These are phyloP conservation scores for Sugiyamaella grinbergsii DNA, from an alignment of 1,139 yeast species.

Conservation along the genomic window DNA sequence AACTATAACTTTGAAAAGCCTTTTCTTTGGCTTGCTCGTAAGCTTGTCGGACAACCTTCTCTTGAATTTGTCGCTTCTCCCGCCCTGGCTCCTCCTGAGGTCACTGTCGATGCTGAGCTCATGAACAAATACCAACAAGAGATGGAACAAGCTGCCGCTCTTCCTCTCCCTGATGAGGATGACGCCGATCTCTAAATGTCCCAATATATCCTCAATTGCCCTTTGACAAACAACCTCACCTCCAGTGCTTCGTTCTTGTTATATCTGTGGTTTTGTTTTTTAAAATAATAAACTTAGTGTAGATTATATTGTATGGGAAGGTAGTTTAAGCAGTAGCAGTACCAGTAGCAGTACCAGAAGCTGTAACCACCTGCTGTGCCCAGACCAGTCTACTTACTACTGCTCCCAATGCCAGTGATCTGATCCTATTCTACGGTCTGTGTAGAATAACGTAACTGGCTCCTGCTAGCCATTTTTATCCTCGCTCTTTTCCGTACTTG, in stretches of 20 bases:
- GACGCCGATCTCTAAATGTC: conserved; percentile 87
- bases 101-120: conserved; percentile 91
- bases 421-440: no score
- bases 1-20: conserved; percentile 99
- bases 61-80: conserved; percentile 99
- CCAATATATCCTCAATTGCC: not conserved
- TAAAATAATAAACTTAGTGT: conserved; percentile 16
- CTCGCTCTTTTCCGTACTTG: no score
- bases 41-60: conserved; percentile 96
- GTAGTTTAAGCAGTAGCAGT: no score
- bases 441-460: no score
- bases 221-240: not conserved
- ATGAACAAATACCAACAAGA: conserved; percentile 99
- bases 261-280: conserved; percentile 8
- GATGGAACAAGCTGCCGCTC: conserved; percentile 98
- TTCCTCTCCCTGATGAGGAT: conserved; percentile 99
- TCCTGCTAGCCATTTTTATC: no score
- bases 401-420: no score
- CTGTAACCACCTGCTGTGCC: no score
- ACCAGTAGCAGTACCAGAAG: no score
- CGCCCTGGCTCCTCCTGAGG: conserved; percentile 99
- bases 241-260: conserved; percentile 3
- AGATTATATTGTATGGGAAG: no score
- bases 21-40: conserved; percentile 99
- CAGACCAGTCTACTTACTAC: no score